Base-by-base conservation (phyloP, 1,139 yeast species). In the Chernovozyma aurita region DNA sequence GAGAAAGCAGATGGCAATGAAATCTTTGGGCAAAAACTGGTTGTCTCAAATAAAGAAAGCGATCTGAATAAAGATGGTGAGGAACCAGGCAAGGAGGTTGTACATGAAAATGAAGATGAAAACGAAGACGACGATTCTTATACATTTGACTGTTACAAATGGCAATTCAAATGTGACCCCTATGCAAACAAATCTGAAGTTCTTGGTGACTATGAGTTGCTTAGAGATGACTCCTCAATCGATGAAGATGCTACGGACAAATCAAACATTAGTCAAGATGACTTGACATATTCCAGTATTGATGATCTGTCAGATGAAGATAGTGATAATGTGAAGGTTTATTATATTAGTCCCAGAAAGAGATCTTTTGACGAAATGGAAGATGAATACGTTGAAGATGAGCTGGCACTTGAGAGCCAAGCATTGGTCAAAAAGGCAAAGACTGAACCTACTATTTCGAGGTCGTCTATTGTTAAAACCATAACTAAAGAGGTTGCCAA, bases 401-500 rank as follows among this genome's bases (percentile, higher is more conserved):
- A 29, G n/a, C n/a, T n/a, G n/a, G n/a, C n/a, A n/a, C n/a, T n/a
- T n/a, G n/a, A n/a, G n/a, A n/a, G n/a, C n/a, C n/a, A n/a, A n/a
- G n/a, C n/a, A n/a, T n/a, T n/a, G n/a, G n/a, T n/a, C n/a, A 20
- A 20, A 20, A 20, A 9, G 9, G 22, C 9, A 6, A 20, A 20
- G 22, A 20, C 22, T 6, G 6, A 6, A 20, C 9, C 22, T 9
- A 7, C 22, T 20, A 7, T 20, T 20, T 7, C 6, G 9, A 9
- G 8, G 6, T 20, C 22, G 6, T 20, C 22, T 12, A 4, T 22
- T 2, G 27, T 47, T 31, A 58, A 53, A 32, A 37, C 54, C 2
- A 30, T 62, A 26, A 44, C 52, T 9, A 63, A 61, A 39, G 75
- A 69, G 42, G 47, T 50, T 5, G 59, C 57, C 2, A 66, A 64